phyloP scores from a whole-genome alignment of 2,329 filamentous ascomycete species.

The Diaporthe velutina region DNA sequence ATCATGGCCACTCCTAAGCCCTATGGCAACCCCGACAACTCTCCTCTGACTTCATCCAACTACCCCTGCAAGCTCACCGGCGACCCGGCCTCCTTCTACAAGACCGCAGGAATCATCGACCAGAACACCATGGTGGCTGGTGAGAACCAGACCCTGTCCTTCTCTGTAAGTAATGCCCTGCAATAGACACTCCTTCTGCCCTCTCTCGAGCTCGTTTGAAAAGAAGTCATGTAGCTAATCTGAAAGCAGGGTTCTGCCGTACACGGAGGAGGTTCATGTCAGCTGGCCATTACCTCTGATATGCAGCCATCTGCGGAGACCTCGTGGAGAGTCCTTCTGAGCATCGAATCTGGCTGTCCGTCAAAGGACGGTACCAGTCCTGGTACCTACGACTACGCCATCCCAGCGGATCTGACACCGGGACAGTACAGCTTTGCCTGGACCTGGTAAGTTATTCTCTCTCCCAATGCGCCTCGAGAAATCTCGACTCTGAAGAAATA shows the following conservation, averaged over 20 bases:
- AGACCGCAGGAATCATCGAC: conserved; percentile 33
- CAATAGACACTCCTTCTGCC: neutral
- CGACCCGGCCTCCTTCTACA: conserved; percentile 37
- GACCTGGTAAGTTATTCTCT: conserved; percentile 74
- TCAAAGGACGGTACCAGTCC: conserved; percentile 66
- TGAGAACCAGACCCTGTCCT: conserved; percentile 36
- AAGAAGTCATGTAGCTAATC: neutral
- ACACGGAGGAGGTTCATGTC: conserved; percentile 96
- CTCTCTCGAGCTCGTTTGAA: neutral
- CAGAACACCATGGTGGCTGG: conserved; percentile 38
- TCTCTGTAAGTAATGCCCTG: neutral
- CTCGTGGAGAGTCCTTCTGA: conserved; percentile 91
- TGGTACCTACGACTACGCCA: conserved; percentile 74
- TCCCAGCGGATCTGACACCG: conserved; percentile 78
- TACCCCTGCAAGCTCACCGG: conserved; percentile 39
- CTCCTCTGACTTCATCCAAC: conserved; percentile 34
- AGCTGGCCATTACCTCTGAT: conserved; percentile 88
- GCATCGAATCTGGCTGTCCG: conserved; percentile 88
- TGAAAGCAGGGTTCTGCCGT: conserved; percentile 62
- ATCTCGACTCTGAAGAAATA: neutral
- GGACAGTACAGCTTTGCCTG: conserved; percentile 88
- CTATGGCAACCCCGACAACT: conserved; percentile 38
- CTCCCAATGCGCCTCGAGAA: conserved; percentile 54
- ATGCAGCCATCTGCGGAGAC: conserved; percentile 73
- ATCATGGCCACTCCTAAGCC: conserved; percentile 45